A percentile compares a stretch with the other conserved stretches of the same genome.
Conservation (phyloP, 495 filamentous ascomycete species). For the Amniculicola lignicola region DNA sequence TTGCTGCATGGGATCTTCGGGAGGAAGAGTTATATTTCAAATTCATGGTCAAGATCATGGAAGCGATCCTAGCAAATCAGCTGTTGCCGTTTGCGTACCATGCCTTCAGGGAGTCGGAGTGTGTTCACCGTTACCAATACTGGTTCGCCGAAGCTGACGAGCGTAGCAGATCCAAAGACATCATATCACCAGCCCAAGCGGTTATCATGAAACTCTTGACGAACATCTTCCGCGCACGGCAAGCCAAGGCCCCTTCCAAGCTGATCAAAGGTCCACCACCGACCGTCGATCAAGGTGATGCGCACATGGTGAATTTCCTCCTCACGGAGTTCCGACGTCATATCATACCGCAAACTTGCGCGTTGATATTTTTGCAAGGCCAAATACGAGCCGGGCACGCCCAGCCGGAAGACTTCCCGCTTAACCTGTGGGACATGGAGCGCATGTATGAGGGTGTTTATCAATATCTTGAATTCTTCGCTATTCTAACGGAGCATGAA, state of each 20-base stretch:
- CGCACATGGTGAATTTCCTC: slow-evolving; percentile 77
- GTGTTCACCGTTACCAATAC: not conserved
- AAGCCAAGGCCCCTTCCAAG: slow-evolving; percentile 18
- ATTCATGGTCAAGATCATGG: slow-evolving; percentile 92
- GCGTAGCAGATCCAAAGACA: slow-evolving; percentile 67
- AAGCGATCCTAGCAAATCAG: slow-evolving; percentile 81
- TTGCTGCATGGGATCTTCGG: slow-evolving; percentile 90
- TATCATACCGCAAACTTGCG: slow-evolving; percentile 87
- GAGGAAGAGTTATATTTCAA: slow-evolving; percentile 92
- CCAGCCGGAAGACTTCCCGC: slow-evolving; percentile 76
- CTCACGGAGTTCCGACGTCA: slow-evolving; percentile 88
- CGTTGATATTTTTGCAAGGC: slow-evolving; percentile 89
- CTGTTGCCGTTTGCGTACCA: slow-evolving; percentile 87
- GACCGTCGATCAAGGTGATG: slow-evolving; percentile 42
- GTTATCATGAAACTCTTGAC: slow-evolving; percentile 86
- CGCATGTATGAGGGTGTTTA: slow-evolving; percentile 84
- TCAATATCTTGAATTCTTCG: slow-evolving; percentile 90
- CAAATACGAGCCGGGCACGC: slow-evolving; percentile 69
- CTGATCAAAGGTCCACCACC: not conserved
- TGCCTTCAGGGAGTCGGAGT: slow-evolving; percentile 66
- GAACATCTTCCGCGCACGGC: slow-evolving; percentile 73
- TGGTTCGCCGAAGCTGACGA: slow-evolving; percentile 5
- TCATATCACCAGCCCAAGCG: slow-evolving; percentile 89
- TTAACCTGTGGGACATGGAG: slow-evolving; percentile 97
- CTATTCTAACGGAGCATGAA: slow-evolving; percentile 74